Percentiles rank a stretch among this genome's conserved stretches.
Conservation (phyloP, 352 stramenopile species). For the Lagenidium sp. region DNA sequence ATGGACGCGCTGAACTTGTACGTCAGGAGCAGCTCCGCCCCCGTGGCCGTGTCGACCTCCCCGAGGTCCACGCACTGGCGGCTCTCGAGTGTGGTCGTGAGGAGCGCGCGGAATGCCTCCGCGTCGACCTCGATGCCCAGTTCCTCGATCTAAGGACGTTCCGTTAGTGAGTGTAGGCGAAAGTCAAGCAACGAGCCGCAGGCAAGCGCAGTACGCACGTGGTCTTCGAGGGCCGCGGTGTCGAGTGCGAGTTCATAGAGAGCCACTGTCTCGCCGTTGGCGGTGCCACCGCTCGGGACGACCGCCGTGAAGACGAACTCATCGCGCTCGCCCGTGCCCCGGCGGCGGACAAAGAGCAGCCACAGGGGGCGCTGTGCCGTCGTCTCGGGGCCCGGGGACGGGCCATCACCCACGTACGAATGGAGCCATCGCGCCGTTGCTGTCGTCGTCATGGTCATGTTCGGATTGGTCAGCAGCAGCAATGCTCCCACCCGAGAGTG, state of each 20-base stretch:
- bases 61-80: constrained; percentile 27
- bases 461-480: neutral
- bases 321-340: neutral
- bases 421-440: constrained; percentile 2
- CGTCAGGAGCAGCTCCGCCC: constrained; percentile 21
- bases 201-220: constrained; percentile 12
- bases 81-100: constrained; percentile 33
- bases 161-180: neutral
- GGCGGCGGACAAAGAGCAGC: constrained; percentile 35
- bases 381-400: neutral
- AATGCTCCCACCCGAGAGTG: neutral
- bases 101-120: constrained; percentile 20
- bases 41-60: constrained; percentile 7
- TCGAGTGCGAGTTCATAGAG: constrained; percentile 31
- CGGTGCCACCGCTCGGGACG: constrained; percentile 2
- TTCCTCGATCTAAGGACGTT: constrained; percentile 40
- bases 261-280: neutral
- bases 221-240: constrained; percentile 15
- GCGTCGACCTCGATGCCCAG: constrained; percentile 39
- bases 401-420: constrained; percentile 25
- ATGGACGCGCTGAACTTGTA: constrained; percentile 59
- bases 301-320: constrained; percentile 28
- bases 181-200: neutral
- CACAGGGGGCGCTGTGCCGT: constrained; percentile 7
- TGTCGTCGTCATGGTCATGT: neutral